These are phyloP conservation scores for Parachaetomium inaequale DNA, from an alignment of 495 filamentous ascomycete species.

Conservation along the genomic window DNA sequence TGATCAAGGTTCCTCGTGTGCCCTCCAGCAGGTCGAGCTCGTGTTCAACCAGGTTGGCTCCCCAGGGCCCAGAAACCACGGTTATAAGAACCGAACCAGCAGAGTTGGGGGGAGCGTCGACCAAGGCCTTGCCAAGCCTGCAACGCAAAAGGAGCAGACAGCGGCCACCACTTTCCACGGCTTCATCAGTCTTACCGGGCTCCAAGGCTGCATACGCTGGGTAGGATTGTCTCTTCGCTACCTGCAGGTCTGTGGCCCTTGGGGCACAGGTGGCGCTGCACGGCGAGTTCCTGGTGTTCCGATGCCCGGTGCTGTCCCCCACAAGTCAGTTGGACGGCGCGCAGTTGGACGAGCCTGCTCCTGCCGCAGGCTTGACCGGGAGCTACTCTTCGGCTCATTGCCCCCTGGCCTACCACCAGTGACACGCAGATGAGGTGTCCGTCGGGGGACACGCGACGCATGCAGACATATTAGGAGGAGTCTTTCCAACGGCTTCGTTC, in stretches of 20 bases:
- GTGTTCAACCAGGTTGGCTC: not conserved
- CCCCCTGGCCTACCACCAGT: constrained; percentile 17
- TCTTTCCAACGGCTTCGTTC: constrained; percentile 3
- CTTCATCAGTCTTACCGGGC: constrained; percentile 15
- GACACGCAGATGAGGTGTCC: constrained; percentile 17
- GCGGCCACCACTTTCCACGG: not conserved
- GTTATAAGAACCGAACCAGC: not conserved
- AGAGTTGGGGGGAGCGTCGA: not conserved
- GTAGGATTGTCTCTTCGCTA: constrained; percentile 9
- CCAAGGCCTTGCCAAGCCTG: constrained; percentile 7
- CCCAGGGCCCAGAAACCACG: not conserved
- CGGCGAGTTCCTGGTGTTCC: not conserved
- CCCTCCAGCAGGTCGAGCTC: not conserved
- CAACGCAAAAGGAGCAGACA: not conserved
- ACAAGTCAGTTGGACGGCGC: no score
- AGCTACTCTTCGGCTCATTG: constrained; percentile 22
- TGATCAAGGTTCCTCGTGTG: not conserved
- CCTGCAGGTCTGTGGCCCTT: constrained; percentile 3
- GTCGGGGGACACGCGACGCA: constrained; percentile 19
- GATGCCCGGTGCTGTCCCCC: not conserved
- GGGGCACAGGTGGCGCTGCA: not conserved
- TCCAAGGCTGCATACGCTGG: constrained; percentile 14
- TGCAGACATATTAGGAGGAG: constrained; percentile 7
- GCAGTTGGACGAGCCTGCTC: not conserved
- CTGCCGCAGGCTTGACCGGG: no score